Percentiles rank a stretch among this genome's conserved stretches.
phyloP scores from a whole-genome alignment of 1,284 basidiomycete species.

The Moesziomyces sp. region DNA sequence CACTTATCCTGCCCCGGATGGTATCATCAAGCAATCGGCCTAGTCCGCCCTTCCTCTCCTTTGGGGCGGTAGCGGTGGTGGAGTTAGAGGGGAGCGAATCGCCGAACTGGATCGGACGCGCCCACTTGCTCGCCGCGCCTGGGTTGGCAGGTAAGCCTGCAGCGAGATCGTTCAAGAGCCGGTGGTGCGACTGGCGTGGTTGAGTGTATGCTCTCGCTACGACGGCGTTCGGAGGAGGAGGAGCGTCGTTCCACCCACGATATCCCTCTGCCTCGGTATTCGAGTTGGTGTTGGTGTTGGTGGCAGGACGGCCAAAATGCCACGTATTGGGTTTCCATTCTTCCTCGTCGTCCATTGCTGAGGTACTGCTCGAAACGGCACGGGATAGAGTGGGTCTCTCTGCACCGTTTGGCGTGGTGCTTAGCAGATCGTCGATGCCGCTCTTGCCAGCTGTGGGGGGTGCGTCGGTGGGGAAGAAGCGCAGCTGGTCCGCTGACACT shows the following conservation, averaged over 20 bases:
- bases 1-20: slow-evolving; percentile 50
- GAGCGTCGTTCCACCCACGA: slow-evolving; percentile 59
- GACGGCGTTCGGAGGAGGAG: slow-evolving; percentile 33
- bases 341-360: slow-evolving; percentile 18
- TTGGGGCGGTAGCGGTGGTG: neutral
- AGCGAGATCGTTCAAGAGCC: slow-evolving; percentile 57
- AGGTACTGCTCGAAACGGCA: neutral
- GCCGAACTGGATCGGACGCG: slow-evolving; percentile 59
- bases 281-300: neutral
- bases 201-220: slow-evolving; percentile 57
- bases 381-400: neutral
- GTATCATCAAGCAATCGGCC: slow-evolving; percentile 50
- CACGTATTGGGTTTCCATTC: slow-evolving; percentile 60
- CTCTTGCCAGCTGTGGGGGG: slow-evolving; percentile 11
- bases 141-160: slow-evolving; percentile 59
- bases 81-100: slow-evolving; percentile 46
- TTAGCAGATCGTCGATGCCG: slow-evolving; percentile 60
- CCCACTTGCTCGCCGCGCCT: slow-evolving; percentile 64
- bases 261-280: slow-evolving; percentile 12
- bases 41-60: slow-evolving; percentile 18
- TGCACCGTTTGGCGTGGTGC: slow-evolving; percentile 13
- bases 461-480: slow-evolving; percentile 44
- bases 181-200: slow-evolving; percentile 47
- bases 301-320: slow-evolving; percentile 36
- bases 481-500: slow-evolving; percentile 39